Evolutionary conservation across 208 protist species (phyloP), one percentile per base, ranked within the genome.

Genomic region (Tritrichomonas foetus): DNA sequence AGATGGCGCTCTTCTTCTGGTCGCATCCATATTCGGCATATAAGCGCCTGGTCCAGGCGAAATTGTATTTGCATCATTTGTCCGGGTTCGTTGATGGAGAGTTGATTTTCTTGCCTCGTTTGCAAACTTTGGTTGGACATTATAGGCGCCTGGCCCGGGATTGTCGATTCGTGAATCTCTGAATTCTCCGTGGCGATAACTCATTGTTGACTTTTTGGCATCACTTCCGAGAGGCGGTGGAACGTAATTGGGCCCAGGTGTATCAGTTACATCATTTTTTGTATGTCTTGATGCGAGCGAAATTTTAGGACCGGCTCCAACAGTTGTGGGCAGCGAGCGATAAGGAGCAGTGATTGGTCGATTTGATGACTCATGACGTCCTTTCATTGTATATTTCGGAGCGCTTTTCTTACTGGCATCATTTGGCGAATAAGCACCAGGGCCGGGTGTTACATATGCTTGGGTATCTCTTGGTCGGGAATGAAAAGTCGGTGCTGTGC

Each of bases 41-140:
- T 89, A 89, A 33, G 78, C 78, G 53, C 47, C 78, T 39, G 78
- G 78, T 27, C 78, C 78, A 39, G 78, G 78, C 5, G 78, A 89
- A 36, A 20, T 27, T 33, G 13, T 22, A 5, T 13, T 13, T 39
- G 3, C 39, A 14, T 57, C 47, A 53, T 16, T 16, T 49, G 20
- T 27, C 20, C 13, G 0, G 5, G 13, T 14, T 57, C 78, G 25
- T n/a, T 16, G 39, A 36, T 89, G 78, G 2, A 89, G 9, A 39
- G 78, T 53, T 16, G 16, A 53, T 57, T 61, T 89, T 13, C 0
- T 5, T 16, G 41, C 44, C 14, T 89, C 78, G 16, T 36, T 53
- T 5, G 41, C 78, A 47, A 89, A 89, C 33, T 13, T 55, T 20
- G 78, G 47, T 61, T 44, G 78, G 30, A 89, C 16, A 1, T n/a